Evolutionary conservation across 352 stramenopile genomes (phyloP).

Genomic region (Pythium insidiosum): DNA sequence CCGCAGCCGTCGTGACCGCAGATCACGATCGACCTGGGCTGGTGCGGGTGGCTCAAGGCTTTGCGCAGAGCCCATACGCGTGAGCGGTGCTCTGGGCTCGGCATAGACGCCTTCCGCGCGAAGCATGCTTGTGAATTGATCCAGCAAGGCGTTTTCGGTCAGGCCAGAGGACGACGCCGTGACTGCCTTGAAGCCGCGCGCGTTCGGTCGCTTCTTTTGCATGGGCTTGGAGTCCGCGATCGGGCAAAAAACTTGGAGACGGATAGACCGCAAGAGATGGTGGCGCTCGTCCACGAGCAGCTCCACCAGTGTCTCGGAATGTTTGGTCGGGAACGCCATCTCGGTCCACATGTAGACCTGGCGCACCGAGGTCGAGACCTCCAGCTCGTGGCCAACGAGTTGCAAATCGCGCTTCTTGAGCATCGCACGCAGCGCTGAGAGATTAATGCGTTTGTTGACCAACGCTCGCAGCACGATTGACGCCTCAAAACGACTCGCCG

Average conservation of each 20-base stretch:
- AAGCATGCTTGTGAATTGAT: slow-evolving; percentile 52
- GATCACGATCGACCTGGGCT: slow-evolving; percentile 11
- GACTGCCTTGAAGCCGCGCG: slow-evolving; percentile 4
- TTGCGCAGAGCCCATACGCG: slow-evolving; percentile 45
- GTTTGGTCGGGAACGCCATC: slow-evolving; percentile 82
- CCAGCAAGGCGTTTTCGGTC: slow-evolving; percentile 55
- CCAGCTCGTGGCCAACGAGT: slow-evolving; percentile 30
- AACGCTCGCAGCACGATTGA: slow-evolving; percentile 86
- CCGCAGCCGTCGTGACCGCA: slow-evolving; percentile 11
- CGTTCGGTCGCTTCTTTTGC: too few species aligned
- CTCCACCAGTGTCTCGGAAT: slow-evolving; percentile 76
- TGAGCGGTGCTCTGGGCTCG: slow-evolving; percentile 38
- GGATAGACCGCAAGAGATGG: slow-evolving; percentile 48
- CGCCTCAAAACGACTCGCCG: slow-evolving; percentile 64
- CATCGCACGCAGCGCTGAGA: slow-evolving; percentile 28
- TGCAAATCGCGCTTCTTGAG: slow-evolving; percentile 31
- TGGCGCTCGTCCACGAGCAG: slow-evolving; percentile 58
- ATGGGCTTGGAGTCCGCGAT: slow-evolving; percentile 38
- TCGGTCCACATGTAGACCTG: slow-evolving; percentile 80
- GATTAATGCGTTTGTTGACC: slow-evolving; percentile 53
- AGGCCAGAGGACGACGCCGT: slow-evolving; percentile 19
- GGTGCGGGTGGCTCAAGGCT: slow-evolving; percentile 24
- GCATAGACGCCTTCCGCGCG: slow-evolving; percentile 51
- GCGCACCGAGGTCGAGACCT: slow-evolving; percentile 32
- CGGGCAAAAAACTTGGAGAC: slow-evolving; percentile 49